Percentiles rank a stretch among this genome's conserved stretches.
Conservation (phyloP, 2,329 filamentous ascomycete species). For the Ophiostoma populinum region DNA sequence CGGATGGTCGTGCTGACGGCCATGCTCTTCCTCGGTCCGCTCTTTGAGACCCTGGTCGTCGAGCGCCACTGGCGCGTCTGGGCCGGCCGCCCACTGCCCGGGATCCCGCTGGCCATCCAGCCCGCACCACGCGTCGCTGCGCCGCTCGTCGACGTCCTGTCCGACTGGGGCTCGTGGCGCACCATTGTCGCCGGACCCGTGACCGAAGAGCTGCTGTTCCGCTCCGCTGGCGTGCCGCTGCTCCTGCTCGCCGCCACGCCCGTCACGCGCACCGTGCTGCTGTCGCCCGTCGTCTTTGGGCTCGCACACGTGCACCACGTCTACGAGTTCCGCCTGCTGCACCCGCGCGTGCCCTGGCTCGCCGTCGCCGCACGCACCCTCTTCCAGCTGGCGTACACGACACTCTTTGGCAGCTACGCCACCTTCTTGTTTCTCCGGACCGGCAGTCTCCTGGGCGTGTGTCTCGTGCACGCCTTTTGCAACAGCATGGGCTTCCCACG, state of each 20-base stretch:
- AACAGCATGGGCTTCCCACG: slow-evolving; percentile 83
- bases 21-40: slow-evolving; percentile 65
- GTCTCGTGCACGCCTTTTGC: slow-evolving; percentile 72
- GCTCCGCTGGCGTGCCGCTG: slow-evolving; percentile 68
- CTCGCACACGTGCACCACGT: slow-evolving; percentile 90
- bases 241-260: slow-evolving; percentile 54
- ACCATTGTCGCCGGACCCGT: slow-evolving; percentile 77
- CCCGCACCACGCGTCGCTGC: slow-evolving; percentile 1
- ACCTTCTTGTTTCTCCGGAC: slow-evolving; percentile 80
- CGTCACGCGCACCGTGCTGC: slow-evolving; percentile 47
- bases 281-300: slow-evolving; percentile 78
- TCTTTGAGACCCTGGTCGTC: slow-evolving; percentile 64
- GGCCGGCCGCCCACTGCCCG: slow-evolving; percentile 19
- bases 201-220: slow-evolving; percentile 89
- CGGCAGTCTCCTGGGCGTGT: slow-evolving; percentile 59
- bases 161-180: slow-evolving; percentile 67
- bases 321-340: slow-evolving; percentile 76
- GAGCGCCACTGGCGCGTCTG: slow-evolving; percentile 54
- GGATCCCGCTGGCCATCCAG: slow-evolving; percentile 21
- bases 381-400: slow-evolving; percentile 80
- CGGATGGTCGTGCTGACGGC: slow-evolving; percentile 53
- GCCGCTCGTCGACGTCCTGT: slow-evolving; percentile 41
- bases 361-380: slow-evolving; percentile 53
- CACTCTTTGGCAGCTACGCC: slow-evolving; percentile 82
- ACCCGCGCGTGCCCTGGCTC: slow-evolving; percentile 48